Percentiles rank a stretch among this genome's conserved stretches.
phyloP scores from a whole-genome alignment of 2,329 filamentous ascomycete species.

The Coniochaeta sp. region DNA sequence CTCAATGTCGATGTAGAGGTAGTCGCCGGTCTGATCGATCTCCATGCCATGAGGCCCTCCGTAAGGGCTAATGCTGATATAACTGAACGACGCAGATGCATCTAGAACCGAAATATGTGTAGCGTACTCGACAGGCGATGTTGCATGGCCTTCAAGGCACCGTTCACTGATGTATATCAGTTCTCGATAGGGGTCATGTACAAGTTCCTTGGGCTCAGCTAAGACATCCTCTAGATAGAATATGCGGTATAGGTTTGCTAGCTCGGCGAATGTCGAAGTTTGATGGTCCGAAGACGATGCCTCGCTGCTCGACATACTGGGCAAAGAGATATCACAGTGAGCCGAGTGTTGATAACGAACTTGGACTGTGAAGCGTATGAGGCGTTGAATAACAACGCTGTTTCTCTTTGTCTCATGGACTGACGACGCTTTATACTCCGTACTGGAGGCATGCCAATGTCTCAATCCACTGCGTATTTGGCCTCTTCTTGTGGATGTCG shows the following conservation, averaged over 20 bases:
- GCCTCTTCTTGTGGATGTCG: not conserved
- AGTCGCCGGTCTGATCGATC: constrained; percentile 13
- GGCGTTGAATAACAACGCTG: not conserved
- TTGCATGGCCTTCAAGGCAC: constrained; percentile 15
- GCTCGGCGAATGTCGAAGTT: constrained; percentile 11
- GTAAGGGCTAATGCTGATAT: constrained; percentile 15
- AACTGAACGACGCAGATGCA: constrained; percentile 6
- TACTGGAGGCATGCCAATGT: not conserved
- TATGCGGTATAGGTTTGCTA: constrained; percentile 17
- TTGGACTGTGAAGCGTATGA: not conserved
- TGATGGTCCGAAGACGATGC: not conserved
- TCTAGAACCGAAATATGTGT: constrained; percentile 16
- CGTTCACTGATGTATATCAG: constrained; percentile 17
- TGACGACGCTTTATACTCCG: not conserved
- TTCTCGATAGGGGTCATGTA: constrained; percentile 16
- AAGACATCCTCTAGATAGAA: constrained; percentile 19
- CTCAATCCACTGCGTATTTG: not conserved
- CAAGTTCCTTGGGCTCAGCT: constrained; percentile 18
- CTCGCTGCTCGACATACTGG: not conserved
- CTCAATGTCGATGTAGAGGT: constrained; percentile 14
- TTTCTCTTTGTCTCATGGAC: not conserved
- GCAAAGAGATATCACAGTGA: constrained; percentile 2
- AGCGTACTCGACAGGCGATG: constrained; percentile 15
- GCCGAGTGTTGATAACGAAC: not conserved
- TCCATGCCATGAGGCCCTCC: constrained; percentile 16